Evolutionary conservation across 2,329 filamentous ascomycete genomes (phyloP).

Genomic region (Arthrobotrys pseudoclavata): DNA sequence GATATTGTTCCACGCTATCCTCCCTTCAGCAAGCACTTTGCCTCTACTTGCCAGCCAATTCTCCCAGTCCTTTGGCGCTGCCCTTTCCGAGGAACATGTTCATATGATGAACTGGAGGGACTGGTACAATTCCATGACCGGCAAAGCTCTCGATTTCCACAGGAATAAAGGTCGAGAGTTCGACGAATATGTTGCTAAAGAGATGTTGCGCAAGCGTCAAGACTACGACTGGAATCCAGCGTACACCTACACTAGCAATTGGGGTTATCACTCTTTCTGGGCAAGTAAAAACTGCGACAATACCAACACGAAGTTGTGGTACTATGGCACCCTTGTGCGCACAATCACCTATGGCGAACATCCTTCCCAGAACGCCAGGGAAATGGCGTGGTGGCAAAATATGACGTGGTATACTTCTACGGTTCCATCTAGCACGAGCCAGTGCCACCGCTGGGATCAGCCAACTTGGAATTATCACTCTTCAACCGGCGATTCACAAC

Average conservation of each 20-base stretch:
- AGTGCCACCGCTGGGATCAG: slow-evolving; percentile 7
- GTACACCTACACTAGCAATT: background rate
- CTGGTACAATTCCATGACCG: slow-evolving; percentile 3
- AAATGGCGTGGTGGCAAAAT: slow-evolving; percentile 8
- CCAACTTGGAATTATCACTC: slow-evolving; percentile 16
- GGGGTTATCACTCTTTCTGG: slow-evolving; percentile 21
- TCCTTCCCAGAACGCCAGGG: background rate
- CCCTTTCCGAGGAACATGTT: slow-evolving; percentile 5
- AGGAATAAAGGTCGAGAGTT: slow-evolving; percentile 14
- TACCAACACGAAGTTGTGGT: background rate
- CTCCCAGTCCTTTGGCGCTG: background rate
- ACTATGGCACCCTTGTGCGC: slow-evolving; percentile 6
- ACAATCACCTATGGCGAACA: slow-evolving; percentile 7
- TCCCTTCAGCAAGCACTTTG: slow-evolving; percentile 20
- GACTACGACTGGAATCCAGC: slow-evolving; percentile 19
- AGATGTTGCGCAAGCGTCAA: slow-evolving; percentile 3
- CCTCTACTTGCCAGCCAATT: slow-evolving; percentile 15
- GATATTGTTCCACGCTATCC: slow-evolving; percentile 21
- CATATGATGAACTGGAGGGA: slow-evolving; percentile 17
- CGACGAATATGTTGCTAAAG: slow-evolving; percentile 2
- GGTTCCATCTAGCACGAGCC: background rate
- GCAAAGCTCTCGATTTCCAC: background rate
- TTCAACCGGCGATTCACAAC: background rate
- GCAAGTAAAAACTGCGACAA: background rate
- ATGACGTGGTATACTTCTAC: background rate